Evolutionary conservation across 2,329 filamentous ascomycete genomes (phyloP), one percentile per base, ranked within the genome.

Genomic region (Penicillium brasilianum): DNA sequence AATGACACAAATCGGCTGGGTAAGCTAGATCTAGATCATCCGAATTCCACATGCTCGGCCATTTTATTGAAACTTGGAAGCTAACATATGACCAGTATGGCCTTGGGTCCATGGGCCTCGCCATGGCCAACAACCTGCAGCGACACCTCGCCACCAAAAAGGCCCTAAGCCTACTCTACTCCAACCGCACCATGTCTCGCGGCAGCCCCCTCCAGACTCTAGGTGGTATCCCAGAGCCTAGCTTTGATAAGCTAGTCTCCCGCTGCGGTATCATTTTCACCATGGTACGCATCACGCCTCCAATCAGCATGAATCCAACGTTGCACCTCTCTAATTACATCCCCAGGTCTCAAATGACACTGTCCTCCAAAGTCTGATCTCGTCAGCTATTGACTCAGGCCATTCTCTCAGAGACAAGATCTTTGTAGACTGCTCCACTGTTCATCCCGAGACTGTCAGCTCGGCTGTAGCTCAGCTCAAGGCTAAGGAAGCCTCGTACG

Each of bases 391-490:
- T 50, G 67, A 58, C 39, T 71, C 64, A 3, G 69, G 68, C 4
- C 66, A 69, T 14, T 69, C 73, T 0, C 69, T 90, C 36, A 82
- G 82, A 32, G 90, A 88, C 66, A 97, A 96, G 81, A 81, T 96
- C 37, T 89, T 96, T 67, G 85, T 96, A 18, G 92, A 97, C 71
- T 93, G 90, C 82, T 94, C 91, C 3, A 96, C 93, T 7, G 87
- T 97, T 37, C 90, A 94, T 72, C 92, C 93, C 0, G 87, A 92
- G 54, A 92, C 90, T 1, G 75, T 78, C 10, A 69, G 71, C 2
- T 61, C 69, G 0, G 71, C 77, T 1, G 69, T 75, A 8, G 66
- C 72, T 9, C 66, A 74, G 57, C 66, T 81, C 8, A 68, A 71
- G 36, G 70, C 67, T 34, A 71, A 75, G 39, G 69, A 74, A 18